Evolutionary conservation across 2,329 filamentous ascomycete genomes (phyloP).

Genomic region (Bipolaris victoriae): DNA sequence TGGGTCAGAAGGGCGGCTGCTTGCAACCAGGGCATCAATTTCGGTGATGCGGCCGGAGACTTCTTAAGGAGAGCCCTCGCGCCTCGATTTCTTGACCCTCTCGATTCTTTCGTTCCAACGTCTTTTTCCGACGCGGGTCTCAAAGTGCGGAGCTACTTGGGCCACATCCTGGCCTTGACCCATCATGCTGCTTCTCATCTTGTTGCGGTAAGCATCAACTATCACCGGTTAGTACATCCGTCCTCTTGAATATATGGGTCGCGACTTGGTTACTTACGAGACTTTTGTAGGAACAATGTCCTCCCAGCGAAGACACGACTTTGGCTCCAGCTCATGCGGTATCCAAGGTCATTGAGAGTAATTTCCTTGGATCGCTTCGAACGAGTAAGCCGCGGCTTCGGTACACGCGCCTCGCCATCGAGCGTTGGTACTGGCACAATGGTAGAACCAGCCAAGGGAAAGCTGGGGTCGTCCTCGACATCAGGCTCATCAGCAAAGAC

Average conservation of each 20-base stretch:
- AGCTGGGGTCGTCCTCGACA: conserved; percentile 53
- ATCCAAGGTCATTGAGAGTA: conserved; percentile 90
- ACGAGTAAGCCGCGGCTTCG: conserved; percentile 75
- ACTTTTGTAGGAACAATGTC: conserved; percentile 87
- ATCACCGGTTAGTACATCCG: conserved; percentile 34
- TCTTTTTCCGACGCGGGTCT: conserved; percentile 85
- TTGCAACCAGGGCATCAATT: conserved; percentile 36
- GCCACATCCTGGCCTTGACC: conserved; percentile 76
- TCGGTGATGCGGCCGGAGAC: conserved; percentile 25
- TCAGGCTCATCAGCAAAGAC: conserved; percentile 72
- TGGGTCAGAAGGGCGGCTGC: conserved; percentile 37
- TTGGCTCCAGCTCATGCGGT: conserved; percentile 96
- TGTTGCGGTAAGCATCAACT: conserved; percentile 96
- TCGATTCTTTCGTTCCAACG: conserved; percentile 58
- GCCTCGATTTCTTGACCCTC: conserved; percentile 49
- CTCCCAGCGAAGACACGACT: conserved; percentile 87
- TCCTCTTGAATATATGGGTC: background rate
- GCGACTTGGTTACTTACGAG: conserved; percentile 68
- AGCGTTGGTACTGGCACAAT: conserved; percentile 58
- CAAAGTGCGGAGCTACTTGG: conserved; percentile 80
- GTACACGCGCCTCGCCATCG: conserved; percentile 77
- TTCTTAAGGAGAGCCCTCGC: conserved; percentile 49
- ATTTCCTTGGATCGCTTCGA: conserved; percentile 78
- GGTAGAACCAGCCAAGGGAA: conserved; percentile 52
- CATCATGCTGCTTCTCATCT: conserved; percentile 83